Evolutionary conservation across 2,329 filamentous ascomycete genomes (phyloP).

Genomic region (Fusarium setosum): DNA sequence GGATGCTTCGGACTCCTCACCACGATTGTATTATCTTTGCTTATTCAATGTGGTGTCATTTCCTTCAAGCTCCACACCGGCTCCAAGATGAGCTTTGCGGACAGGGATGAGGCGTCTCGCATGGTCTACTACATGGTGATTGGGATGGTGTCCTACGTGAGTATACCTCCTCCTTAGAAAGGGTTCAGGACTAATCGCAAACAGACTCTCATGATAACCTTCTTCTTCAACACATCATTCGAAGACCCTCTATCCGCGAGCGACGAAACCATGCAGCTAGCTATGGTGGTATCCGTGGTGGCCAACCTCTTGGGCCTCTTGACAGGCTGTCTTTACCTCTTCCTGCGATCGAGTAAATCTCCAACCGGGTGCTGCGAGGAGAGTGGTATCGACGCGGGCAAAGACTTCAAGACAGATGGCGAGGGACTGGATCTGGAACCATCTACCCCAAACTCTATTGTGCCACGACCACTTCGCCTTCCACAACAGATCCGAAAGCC

Average conservation of each 20-base stretch:
- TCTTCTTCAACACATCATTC: conserved; percentile 69
- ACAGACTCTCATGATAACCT: conserved; percentile 71
- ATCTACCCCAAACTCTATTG: conserved; percentile 6
- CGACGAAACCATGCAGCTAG: conserved; percentile 59
- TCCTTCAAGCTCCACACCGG: conserved; percentile 68
- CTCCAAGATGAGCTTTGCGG: conserved; percentile 65
- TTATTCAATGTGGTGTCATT: conserved; percentile 63
- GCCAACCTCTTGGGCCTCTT: conserved; percentile 74
- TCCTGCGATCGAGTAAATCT: conserved; percentile 72
- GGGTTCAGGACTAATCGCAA: conserved; percentile 45
- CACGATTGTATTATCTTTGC: conserved; percentile 60
- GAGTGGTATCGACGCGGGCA: conserved; percentile 15
- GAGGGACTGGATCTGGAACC: conserved; percentile 26
- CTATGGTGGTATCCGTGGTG: conserved; percentile 74
- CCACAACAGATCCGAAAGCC: conserved; percentile 20
- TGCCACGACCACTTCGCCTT: conserved; percentile 21
- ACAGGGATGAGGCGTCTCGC: conserved; percentile 72
- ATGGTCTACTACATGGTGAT: conserved; percentile 76
- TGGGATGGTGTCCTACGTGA: conserved; percentile 67
- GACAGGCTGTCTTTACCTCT: conserved; percentile 73
- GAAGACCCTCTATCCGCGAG: conserved; percentile 49
- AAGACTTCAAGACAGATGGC: conserved; percentile 29
- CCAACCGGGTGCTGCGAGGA: conserved; percentile 62
- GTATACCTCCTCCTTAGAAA: conserved; percentile 38
- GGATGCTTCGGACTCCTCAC: conserved; percentile 66